These are phyloP conservation scores for Apiotrichum montevideense DNA, from an alignment of 1,284 basidiomycete genomes.

Conservation along the genomic window DNA sequence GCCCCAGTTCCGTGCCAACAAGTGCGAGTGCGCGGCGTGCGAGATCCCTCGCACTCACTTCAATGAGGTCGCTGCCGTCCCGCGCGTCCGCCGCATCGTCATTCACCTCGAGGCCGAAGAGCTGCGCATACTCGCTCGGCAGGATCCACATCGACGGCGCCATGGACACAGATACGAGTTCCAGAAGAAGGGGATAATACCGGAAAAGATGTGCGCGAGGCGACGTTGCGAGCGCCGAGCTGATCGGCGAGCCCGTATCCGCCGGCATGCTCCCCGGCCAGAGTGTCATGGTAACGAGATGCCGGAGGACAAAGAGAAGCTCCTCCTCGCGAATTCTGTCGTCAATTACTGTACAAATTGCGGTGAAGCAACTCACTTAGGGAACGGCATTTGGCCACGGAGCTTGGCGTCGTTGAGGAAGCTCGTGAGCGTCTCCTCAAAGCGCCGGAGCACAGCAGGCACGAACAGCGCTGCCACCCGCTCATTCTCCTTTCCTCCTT, in stretches of 20 bases:
- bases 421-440: constrained; percentile 58
- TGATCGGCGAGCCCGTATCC: not conserved
- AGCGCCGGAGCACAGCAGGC: constrained; percentile 61
- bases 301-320: constrained; percentile 71
- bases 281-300: constrained; percentile 62
- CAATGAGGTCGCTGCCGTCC: constrained; percentile 43
- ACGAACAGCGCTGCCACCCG: constrained; percentile 8
- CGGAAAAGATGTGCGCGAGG: constrained; percentile 73
- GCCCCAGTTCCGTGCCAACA: constrained; percentile 56
- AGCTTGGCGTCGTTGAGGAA: constrained; percentile 77
- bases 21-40: constrained; percentile 64
- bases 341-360: not conserved
- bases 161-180: constrained; percentile 64
- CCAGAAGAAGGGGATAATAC: constrained; percentile 69
- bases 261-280: constrained; percentile 56
- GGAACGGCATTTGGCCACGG: constrained; percentile 75
- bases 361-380: constrained; percentile 53
- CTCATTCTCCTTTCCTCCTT: not conserved
- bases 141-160: constrained; percentile 63
- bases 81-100: constrained; percentile 14
- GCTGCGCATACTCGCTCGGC: constrained; percentile 29
- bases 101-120: constrained; percentile 21
- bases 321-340: constrained; percentile 79
- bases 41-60: constrained; percentile 61
- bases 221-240: constrained; percentile 57